Base-by-base conservation (phyloP, 345 rosid genomes). In the Gossypium raimondii region DNA sequence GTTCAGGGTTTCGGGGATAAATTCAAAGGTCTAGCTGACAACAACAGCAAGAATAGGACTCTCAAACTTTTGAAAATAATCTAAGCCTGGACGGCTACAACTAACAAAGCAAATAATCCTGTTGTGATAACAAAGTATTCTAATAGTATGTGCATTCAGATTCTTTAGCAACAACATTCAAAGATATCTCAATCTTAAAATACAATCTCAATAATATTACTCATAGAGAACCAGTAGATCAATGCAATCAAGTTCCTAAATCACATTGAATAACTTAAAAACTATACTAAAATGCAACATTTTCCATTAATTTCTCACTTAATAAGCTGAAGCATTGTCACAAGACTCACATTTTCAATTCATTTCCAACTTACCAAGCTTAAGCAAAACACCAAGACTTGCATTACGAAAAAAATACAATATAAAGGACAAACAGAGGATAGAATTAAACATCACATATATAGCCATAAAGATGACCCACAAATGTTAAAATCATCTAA, bases 401-500 rank as follows among this genome's bases (percentile, higher is more conserved):
- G 72, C 53, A 45, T 9, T 45, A 2, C 2, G 20, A 44, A 43
- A 0, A 38, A 2, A 5, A 34, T 34, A 34, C 25, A 25, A 18
- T 11, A 67, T 4, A 17, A 70, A 13, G 9, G 41, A 20, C 10
- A 70, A 5, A 8, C 9, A 43, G 2, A 51, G 1, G 22, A 20
- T 22, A 57, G n/a, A 43, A 38, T 17, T 20, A 73, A 60, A 17
- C 76, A 61, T 45, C 24, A 24, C 61, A 68, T 10, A 18, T 27
- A 68, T 68, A 68, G 14, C 52, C 61, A 59, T 62, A 74, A 10
- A 29, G 22, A 16, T 2, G 51, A 69, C 77, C 75, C 77, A 73
- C 44, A 20, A 57, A 47, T 24, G 6, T n/a, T 73, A 76, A 77
- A 72, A 57, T 9, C 70, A 76, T 72, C 78, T 3, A 78, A 34